These are phyloP conservation scores for Cantharellus cinnabarinus DNA, from an alignment of 768 basidiomycete species.

Conservation along the genomic window DNA sequence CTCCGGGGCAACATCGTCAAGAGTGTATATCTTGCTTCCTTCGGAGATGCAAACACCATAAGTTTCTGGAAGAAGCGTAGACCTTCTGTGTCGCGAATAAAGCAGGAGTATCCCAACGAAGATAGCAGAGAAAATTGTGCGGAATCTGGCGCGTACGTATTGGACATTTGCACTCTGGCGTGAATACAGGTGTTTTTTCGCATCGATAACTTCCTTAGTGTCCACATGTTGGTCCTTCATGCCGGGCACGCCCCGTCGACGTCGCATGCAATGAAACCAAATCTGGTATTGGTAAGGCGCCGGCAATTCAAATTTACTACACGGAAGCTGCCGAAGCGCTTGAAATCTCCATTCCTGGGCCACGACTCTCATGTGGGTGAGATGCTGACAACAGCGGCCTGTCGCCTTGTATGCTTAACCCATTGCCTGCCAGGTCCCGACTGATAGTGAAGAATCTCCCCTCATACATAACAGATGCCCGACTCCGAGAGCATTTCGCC, in stretches of 20 bases:
- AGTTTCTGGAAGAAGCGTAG: not conserved
- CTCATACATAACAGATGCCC: slow-evolving; percentile 38
- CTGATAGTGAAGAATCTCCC: slow-evolving; percentile 72
- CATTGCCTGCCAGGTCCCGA: slow-evolving; percentile 38
- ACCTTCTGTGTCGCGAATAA: not conserved
- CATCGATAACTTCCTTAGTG: no score
- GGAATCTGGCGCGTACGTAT: not conserved
- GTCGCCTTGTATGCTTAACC: no score
- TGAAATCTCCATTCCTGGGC: no score
- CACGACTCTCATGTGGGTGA: no score
- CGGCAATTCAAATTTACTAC: no score
- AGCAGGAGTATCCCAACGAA: not conserved
- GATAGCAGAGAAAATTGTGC: not conserved
- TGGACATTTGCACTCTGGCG: not conserved
- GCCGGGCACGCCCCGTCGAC: no score
- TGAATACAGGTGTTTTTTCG: no score
- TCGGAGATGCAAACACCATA: not conserved
- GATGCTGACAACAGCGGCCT: no score
- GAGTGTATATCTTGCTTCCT: slow-evolving; percentile 38
- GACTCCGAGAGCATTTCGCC: slow-evolving; percentile 47
- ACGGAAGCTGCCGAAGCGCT: no score
- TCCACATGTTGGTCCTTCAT: no score
- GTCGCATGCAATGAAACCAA: no score
- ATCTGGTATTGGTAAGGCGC: no score
- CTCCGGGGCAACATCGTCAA: slow-evolving; percentile 29